Base-by-base conservation (phyloP, 208 protist species). In the Acanthamoeba divionensis region DNA sequence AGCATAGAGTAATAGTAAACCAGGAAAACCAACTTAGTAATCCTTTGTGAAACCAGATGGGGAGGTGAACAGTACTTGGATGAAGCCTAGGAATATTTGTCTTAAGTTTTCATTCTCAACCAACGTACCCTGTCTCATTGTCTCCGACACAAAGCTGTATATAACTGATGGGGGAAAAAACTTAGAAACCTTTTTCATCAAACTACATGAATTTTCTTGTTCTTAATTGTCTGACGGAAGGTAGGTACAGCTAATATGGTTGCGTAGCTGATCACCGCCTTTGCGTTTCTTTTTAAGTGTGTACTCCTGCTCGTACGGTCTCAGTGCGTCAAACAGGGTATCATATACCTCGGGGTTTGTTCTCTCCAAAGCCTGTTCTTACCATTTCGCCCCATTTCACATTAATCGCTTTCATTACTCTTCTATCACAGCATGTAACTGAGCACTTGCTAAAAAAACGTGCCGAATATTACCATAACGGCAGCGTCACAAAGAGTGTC, bases 231-330 rank as follows among this genome's bases (percentile, higher is more conserved):
- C n/a, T n/a, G n/a, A 73, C 36, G 21, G 33, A 45, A 48, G 5
- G 12, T 1, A 24, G 50, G 48, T 83, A 83, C 73, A 83, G 50
- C 73, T 83, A 29, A 83, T 21, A 21, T 83, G 41, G 45, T 83
- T 62, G 24, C 73, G 73, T 1, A 83, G 73, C 24, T 83, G 73
- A 52, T 83, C 73, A 3, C 55, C 73, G 24, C 73, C 73, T 52
- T 83, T 83, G 48, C 73, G 73, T 1, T 38, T 24, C 9, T 52
- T 24, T 29, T 52, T 24, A n/a, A 60, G 52, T 9, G 45, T 63
- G 31, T 83, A 83, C 29, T 83, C 73, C n/a, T 83, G 73, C 24
- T 83, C 73, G 26, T 83, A 83, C 33, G 73, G 73, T 26, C 73
- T 45, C 1, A 83, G 24, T 1, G 50, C 45, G 33, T 83, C 73